These are phyloP conservation scores for Colletotrichum ledebouriae DNA, from an alignment of 2,329 filamentous ascomycete species.

Conservation along the genomic window DNA sequence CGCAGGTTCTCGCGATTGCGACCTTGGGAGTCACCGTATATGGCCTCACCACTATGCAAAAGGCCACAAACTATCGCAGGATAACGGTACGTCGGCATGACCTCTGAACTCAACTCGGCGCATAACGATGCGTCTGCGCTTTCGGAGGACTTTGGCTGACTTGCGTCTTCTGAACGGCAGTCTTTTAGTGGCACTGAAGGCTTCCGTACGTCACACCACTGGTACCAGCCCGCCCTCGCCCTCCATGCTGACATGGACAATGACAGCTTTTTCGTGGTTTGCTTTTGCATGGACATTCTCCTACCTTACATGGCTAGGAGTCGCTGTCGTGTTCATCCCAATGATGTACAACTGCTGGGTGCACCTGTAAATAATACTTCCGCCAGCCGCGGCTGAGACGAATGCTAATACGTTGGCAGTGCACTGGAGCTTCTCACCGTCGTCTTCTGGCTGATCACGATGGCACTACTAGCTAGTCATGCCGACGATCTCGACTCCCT, in stretches of 20 bases:
- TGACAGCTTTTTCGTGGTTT: conserved; percentile 43
- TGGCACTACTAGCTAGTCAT: conserved; percentile 42
- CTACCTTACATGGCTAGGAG: conserved; percentile 42
- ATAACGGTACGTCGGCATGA: conserved; percentile 41
- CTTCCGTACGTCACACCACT: conserved; percentile 41
- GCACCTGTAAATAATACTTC: conserved; percentile 37
- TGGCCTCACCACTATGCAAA: conserved; percentile 42
- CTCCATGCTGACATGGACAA: conserved; percentile 13
- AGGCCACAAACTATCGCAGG: conserved; percentile 42
- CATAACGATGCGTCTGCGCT: not conserved
- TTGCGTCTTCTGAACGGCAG: conserved; percentile 17
- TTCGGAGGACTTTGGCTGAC: conserved; percentile 15
- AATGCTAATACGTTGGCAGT: conserved; percentile 14
- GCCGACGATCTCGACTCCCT: conserved; percentile 43
- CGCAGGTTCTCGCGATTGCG: conserved; percentile 39
- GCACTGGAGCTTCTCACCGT: conserved; percentile 42
- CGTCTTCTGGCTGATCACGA: conserved; percentile 43
- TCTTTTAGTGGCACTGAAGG: conserved; percentile 42
- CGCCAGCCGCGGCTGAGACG: not conserved
- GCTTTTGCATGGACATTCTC: conserved; percentile 42
- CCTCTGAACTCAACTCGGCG: not conserved
- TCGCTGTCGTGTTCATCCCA: conserved; percentile 40
- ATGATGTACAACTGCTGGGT: conserved; percentile 45
- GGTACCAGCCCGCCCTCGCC: not conserved
- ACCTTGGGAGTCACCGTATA: conserved; percentile 41